phyloP scores from a whole-genome alignment of 2,329 filamentous ascomycete genomes.

The Zymoseptoria tritici region DNA sequence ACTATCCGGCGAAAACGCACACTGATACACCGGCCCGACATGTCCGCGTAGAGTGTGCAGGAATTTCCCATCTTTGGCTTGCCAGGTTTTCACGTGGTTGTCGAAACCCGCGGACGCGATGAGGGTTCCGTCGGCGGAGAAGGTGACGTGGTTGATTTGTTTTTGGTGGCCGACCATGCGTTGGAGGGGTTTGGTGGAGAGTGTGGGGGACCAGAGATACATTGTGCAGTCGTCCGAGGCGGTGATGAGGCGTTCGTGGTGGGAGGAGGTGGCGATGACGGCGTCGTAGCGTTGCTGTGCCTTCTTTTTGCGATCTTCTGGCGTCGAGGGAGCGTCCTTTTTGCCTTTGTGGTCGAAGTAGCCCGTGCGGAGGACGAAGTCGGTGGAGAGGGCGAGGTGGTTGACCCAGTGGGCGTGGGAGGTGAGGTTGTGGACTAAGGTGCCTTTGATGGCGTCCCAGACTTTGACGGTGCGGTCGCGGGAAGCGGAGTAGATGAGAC shows the following conservation, averaged over 20 bases:
- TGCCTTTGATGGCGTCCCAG: slow-evolving; percentile 76
- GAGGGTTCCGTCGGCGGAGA: slow-evolving; percentile 79
- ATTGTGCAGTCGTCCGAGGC: slow-evolving; percentile 95
- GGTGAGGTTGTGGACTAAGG: slow-evolving; percentile 68
- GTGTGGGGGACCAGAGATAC: slow-evolving; percentile 83
- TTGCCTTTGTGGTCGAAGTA: slow-evolving; percentile 77
- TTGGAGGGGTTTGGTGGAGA: slow-evolving; percentile 75
- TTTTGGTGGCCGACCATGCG: slow-evolving; percentile 91
- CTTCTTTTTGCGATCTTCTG: slow-evolving; percentile 64
- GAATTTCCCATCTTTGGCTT: slow-evolving; percentile 66
- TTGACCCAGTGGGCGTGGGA: slow-evolving; percentile 94
- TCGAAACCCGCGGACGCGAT: slow-evolving; percentile 89
- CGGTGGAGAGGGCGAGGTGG: slow-evolving; percentile 85
- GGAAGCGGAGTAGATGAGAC: slow-evolving; percentile 72
- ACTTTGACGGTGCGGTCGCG: slow-evolving; percentile 91
- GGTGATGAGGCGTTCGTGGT: slow-evolving; percentile 78
- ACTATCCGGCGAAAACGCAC: slow-evolving; percentile 85
- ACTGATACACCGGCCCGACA: slow-evolving; percentile 86
- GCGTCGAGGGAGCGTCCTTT: slow-evolving; percentile 55
- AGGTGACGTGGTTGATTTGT: slow-evolving; percentile 90
- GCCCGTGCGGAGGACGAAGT: slow-evolving; percentile 77
- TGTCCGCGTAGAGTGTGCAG: slow-evolving; percentile 83
- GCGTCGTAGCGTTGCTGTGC: slow-evolving; percentile 79
- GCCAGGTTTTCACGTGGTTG: slow-evolving; percentile 92
- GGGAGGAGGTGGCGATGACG: slow-evolving; percentile 53